Conservation (phyloP, 2,329 filamentous ascomycete species). For the Aspergillus chevalieri region DNA sequence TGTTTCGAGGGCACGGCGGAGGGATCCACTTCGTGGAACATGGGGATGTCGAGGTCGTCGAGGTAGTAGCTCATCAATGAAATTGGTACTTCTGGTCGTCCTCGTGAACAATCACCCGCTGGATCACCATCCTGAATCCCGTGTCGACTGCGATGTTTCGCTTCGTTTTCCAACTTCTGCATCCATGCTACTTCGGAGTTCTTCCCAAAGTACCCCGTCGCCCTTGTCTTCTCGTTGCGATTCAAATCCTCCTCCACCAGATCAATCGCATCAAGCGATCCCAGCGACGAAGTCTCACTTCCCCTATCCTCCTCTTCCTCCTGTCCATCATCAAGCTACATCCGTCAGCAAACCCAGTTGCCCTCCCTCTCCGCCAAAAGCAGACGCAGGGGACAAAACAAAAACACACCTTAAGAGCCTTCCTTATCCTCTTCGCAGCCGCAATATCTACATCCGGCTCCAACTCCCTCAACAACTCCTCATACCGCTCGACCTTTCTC, state of each 20-base stretch:
- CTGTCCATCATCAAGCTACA: neutral
- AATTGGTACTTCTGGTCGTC: constrained; percentile 12
- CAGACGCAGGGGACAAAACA: neutral
- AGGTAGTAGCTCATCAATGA: constrained; percentile 32
- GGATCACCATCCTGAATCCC: neutral
- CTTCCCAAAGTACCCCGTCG: constrained; percentile 39
- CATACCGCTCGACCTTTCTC: constrained; percentile 21
- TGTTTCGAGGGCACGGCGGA: constrained; percentile 31
- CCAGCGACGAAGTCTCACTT: constrained; percentile 21
- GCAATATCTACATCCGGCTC: constrained; percentile 17
- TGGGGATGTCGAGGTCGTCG: constrained; percentile 33
- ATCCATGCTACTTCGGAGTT: constrained; percentile 41
- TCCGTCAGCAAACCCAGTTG: neutral
- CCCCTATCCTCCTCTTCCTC: constrained; percentile 14
- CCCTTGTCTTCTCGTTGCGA: constrained; percentile 27
- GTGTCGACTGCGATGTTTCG: constrained; percentile 14
- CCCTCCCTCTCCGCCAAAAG: neutral
- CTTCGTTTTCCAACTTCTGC: constrained; percentile 29
- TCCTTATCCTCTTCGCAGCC: constrained; percentile 19
- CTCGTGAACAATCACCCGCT: neutral
- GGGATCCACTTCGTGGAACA: constrained; percentile 28
- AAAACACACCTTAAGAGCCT: constrained; percentile 19
- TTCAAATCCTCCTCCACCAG: constrained; percentile 38
- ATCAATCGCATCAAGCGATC: constrained; percentile 38
- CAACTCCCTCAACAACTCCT: constrained; percentile 20